These are phyloP conservation scores for Plicaturopsis crispa DNA, from an alignment of 768 basidiomycete genomes.

Conservation along the genomic window DNA sequence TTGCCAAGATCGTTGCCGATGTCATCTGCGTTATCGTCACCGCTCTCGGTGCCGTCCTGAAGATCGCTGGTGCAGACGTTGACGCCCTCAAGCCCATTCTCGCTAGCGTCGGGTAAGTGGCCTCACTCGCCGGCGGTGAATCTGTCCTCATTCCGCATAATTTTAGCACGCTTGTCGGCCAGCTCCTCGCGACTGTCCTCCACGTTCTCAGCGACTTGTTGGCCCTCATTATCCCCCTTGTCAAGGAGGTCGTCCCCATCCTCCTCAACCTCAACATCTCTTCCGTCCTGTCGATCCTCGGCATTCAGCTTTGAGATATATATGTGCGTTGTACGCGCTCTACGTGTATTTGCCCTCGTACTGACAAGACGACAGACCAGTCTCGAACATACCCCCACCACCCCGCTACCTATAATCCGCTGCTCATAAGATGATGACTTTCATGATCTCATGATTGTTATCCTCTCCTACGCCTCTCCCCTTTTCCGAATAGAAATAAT, in stretches of 20 bases:
- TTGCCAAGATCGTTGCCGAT: constrained; percentile 17
- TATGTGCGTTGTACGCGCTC: too few species aligned
- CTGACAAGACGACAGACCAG: too few species aligned
- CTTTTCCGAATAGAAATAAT: too few species aligned
- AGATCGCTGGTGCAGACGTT: constrained; percentile 7
- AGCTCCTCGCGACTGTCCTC: constrained; percentile 15
- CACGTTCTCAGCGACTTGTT: constrained; percentile 16
- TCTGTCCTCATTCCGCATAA: neutral
- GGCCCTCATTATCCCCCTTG: constrained; percentile 14
- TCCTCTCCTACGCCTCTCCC: too few species aligned
- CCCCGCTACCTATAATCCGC: too few species aligned
- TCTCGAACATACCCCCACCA: too few species aligned
- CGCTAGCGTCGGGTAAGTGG: constrained; percentile 15
- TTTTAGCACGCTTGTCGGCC: constrained; percentile 13
- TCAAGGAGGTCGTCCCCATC: constrained; percentile 13
- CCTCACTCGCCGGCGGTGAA: neutral
- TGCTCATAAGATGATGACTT: too few species aligned
- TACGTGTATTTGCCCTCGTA: too few species aligned
- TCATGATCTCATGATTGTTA: too few species aligned
- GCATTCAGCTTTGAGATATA: constrained; percentile 8
- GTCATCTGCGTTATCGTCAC: constrained; percentile 19
- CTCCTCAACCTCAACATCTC: constrained; percentile 14
- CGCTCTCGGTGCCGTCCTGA: constrained; percentile 17
- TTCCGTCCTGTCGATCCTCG: constrained; percentile 17
- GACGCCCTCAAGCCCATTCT: constrained; percentile 16